Evolutionary conservation across 768 basidiomycete species (phyloP).

Genomic region (Hygrocybe coccinea): DNA sequence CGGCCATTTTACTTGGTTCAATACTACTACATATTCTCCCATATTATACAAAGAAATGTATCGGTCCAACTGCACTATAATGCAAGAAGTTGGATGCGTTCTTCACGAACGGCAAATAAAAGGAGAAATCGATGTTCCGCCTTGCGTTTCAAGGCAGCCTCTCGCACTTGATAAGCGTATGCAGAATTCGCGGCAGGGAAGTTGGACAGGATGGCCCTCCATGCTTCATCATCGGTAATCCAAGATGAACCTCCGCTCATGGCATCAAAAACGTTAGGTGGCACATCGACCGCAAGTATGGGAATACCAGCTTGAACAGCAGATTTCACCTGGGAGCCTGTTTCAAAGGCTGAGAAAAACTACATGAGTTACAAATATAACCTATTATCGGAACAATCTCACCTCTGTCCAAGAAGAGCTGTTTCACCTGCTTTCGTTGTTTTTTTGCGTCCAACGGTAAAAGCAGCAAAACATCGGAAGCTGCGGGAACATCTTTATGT

Average conservation of each 20-base stretch:
- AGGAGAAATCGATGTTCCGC: constrained; percentile 58
- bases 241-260: constrained; percentile 56
- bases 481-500: constrained; percentile 33
- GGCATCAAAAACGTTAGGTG: constrained; percentile 53
- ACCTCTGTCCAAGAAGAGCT: constrained; percentile 68
- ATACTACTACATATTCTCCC: no score
- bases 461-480: constrained; percentile 56
- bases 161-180: constrained; percentile 66
- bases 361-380: neutral
- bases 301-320: constrained; percentile 59
- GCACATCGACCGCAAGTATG: constrained; percentile 68
- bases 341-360: constrained; percentile 55
- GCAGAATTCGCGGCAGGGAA: constrained; percentile 53
- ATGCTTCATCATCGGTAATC: constrained; percentile 71
- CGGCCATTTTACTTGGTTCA: no score
- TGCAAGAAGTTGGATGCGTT: constrained; percentile 50
- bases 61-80: no score
- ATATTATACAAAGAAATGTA: no score
- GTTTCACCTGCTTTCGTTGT: constrained; percentile 65
- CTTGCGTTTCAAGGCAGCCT: constrained; percentile 57
- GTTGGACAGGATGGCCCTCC: constrained; percentile 52
- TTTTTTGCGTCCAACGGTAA: constrained; percentile 70
- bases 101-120: constrained; percentile 64
- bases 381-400: constrained; percentile 8
- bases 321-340: constrained; percentile 50